Conservation (phyloP, 176 grass and related monocot genomes). For the Bonia amplexicaulis region DNA sequence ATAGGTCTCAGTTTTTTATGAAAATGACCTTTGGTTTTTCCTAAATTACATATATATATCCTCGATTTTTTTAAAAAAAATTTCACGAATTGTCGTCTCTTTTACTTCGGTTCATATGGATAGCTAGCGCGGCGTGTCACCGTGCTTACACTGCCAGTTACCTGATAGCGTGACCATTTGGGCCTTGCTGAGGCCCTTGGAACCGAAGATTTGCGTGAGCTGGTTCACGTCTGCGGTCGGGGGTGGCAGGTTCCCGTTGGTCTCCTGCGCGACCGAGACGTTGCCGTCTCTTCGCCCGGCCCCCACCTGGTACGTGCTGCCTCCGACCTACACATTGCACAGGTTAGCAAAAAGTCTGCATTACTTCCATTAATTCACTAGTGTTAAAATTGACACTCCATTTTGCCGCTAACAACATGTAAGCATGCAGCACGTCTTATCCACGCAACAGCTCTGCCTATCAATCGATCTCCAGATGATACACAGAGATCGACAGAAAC, state of each 20-base stretch:
- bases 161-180: conserved; percentile 72
- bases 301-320: conserved; percentile 49
- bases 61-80: too few species aligned
- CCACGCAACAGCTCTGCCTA: background rate
- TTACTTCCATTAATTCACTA: background rate
- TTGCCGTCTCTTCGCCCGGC: conserved; percentile 59
- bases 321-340: conserved; percentile 36
- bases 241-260: conserved; percentile 53
- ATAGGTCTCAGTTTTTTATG: too few species aligned
- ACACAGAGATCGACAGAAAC: background rate
- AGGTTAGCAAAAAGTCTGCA: background rate
- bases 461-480: background rate
- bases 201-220: conserved; percentile 56
- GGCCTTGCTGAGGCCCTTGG: conserved; percentile 44
- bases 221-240: conserved; percentile 44
- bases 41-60: too few species aligned
- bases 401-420: too few species aligned
- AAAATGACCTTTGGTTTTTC: too few species aligned
- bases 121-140: too few species aligned
- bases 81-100: too few species aligned
- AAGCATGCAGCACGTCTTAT: too few species aligned
- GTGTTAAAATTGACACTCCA: background rate
- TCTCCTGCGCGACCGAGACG: conserved; percentile 49
- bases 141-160: too few species aligned
- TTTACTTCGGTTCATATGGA: too few species aligned